These are phyloP conservation scores for Quercus mongolica DNA, from an alignment of 306 rosid genomes.

Conservation along the genomic window DNA sequence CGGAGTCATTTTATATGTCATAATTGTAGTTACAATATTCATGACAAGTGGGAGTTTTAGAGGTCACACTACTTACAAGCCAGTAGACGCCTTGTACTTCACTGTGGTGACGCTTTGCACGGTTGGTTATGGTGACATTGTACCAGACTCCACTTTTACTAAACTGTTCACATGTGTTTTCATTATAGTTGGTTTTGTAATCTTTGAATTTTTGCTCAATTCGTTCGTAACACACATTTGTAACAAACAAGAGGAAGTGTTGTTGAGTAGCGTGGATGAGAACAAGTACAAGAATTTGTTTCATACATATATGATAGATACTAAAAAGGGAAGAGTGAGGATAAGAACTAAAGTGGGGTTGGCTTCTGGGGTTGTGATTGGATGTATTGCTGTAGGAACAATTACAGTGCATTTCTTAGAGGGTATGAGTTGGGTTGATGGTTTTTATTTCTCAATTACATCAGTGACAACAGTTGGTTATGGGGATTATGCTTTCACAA, in stretches of 20 bases:
- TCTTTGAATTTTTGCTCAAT: slow-evolving; percentile 50
- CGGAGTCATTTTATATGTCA: slow-evolving; percentile 38
- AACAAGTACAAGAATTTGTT: slow-evolving; percentile 39
- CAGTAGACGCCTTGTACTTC: slow-evolving; percentile 66
- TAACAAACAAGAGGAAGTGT: slow-evolving; percentile 54
- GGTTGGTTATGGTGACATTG: slow-evolving; percentile 77
- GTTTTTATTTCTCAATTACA: slow-evolving; percentile 61
- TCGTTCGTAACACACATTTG: slow-evolving; percentile 60
- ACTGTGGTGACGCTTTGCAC: slow-evolving; percentile 68
- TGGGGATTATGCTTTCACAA: slow-evolving; percentile 57
- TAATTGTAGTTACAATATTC: slow-evolving; percentile 42
- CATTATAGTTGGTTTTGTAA: slow-evolving; percentile 68
- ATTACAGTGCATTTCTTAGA: slow-evolving; percentile 44
- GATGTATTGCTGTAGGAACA: slow-evolving; percentile 60
- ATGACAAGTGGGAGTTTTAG: slow-evolving; percentile 36
- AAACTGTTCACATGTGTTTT: slow-evolving; percentile 55
- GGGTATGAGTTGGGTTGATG: slow-evolving; percentile 44
- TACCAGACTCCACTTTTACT: slow-evolving; percentile 53
- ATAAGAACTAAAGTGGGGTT: slow-evolving; percentile 57
- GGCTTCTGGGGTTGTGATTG: slow-evolving; percentile 46
- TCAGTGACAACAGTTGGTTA: slow-evolving; percentile 79
- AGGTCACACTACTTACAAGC: slow-evolving; percentile 35
- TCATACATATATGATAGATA: slow-evolving; percentile 48
- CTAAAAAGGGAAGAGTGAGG: slow-evolving; percentile 70
- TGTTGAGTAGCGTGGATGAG: slow-evolving; percentile 50